Conservation (phyloP, 371 early-diverging fungal species). For the Agmasoma carcini region DNA sequence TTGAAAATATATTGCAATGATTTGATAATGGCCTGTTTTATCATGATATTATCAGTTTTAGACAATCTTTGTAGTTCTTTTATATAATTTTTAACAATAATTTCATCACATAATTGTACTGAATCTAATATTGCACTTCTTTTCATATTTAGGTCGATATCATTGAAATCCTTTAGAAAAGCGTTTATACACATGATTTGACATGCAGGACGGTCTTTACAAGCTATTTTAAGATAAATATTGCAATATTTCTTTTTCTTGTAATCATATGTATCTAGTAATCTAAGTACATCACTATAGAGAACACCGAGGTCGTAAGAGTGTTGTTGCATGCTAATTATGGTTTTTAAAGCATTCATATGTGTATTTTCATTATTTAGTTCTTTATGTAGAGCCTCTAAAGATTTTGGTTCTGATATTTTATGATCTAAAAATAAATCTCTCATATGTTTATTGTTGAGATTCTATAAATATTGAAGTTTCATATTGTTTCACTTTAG, state of each 20-base stretch:
- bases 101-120: slow-evolving; percentile 12
- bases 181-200: slow-evolving; percentile 29
- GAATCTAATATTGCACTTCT: slow-evolving; percentile 10
- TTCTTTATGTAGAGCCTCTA: neutral
- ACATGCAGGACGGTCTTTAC: slow-evolving; percentile 9
- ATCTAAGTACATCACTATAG: slow-evolving; percentile 18
- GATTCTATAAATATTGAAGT: too few relatives aligned
- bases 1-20: slow-evolving; percentile 3
- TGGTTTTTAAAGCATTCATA: slow-evolving; percentile 7
- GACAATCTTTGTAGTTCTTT: slow-evolving; percentile 2
- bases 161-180: slow-evolving; percentile 33
- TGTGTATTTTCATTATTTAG: neutral
- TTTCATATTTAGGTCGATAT: slow-evolving; percentile 10
- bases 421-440: neutral
- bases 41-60: neutral
- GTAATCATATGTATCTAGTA: slow-evolving; percentile 19
- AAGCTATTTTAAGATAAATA: slow-evolving; percentile 14
- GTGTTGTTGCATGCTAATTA: slow-evolving; percentile 33
- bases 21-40: neutral
- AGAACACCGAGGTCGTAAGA: slow-evolving; percentile 23
- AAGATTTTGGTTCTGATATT: neutral
- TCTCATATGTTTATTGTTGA: too few relatives aligned
- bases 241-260: slow-evolving; percentile 19
- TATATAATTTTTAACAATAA: slow-evolving; percentile 28
- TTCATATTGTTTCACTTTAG: too few relatives aligned